Evolutionary conservation across 2,329 filamentous ascomycete species (phyloP), one percentile per base, ranked within the genome.

Genomic region (Xylariaceae sp.): DNA sequence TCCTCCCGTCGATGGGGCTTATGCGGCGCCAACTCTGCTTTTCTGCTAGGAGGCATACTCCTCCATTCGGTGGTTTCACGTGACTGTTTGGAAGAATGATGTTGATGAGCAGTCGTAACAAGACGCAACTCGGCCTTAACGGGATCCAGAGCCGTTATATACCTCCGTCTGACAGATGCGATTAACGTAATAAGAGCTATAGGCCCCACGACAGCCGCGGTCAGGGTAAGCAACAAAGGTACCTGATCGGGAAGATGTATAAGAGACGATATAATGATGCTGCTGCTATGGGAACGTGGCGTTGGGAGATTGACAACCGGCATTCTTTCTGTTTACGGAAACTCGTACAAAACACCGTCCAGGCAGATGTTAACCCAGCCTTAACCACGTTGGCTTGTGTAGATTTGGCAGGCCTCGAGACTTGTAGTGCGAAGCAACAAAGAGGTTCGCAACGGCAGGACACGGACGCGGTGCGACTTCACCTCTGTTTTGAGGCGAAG

Each of bases 281-380:
- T 55, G 42, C 55, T 58, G 50, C 60, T 53, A 57, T 55, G 55
- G 47, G 54, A 44, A 49, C 47, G 50, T 49, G 56, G 55, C 40
- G 47, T 45, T 49, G 60, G 57, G 50, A 59, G 56, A 57, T 64
- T 62, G 55, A 68, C 55, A 57, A 59, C 61, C 54, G 69, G 67
- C 68, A 70, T 71, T 49, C 48, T 63, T 68, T 62, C 63, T 64
- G 52, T 55, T 61, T 61, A 55, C 40, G 60, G 60, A 53, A 62
- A 58, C 54, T 59, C 50, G 49, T 52, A 49, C 43, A 44, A 48
- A 53, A 46, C 34, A 48, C 47, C 45, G 47, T 52, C 42, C 49
- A 48, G 52, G 57, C 55, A 46, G 53, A 56, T 52, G 52, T 53
- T 53, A 49, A 51, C 48, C 47, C 52, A 53, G 44, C 50, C 49